These are phyloP conservation scores for Geosmithia putterillii DNA, from an alignment of 2,329 filamentous ascomycete species.

Conservation along the genomic window DNA sequence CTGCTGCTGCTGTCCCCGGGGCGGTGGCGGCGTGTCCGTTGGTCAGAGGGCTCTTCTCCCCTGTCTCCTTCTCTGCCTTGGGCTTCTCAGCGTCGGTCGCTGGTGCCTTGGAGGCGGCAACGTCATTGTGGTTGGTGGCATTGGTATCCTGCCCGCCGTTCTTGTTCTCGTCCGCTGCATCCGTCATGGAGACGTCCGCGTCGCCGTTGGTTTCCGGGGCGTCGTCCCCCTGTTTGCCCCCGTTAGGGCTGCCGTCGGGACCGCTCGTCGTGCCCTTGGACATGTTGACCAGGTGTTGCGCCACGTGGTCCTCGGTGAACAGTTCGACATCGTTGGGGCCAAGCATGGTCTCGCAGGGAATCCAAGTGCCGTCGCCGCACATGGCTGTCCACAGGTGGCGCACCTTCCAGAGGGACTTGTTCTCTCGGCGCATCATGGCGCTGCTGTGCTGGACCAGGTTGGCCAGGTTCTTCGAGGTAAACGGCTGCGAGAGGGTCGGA, in stretches of 20 bases:
- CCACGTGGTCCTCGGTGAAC: constrained; percentile 35
- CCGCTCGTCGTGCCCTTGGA: constrained; percentile 7
- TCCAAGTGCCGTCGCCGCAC: constrained; percentile 62
- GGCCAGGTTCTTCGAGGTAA: constrained; percentile 60
- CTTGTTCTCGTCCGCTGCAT: constrained; percentile 4
- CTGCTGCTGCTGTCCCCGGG: constrained; percentile 5
- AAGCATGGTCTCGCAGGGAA: constrained; percentile 46
- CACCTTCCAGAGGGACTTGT: constrained; percentile 58
- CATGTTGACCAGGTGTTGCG: constrained; percentile 19
- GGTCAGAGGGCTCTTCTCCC: neutral
- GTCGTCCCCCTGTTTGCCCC: neutral
- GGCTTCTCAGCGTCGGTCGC: neutral
- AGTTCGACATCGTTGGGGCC: constrained; percentile 42
- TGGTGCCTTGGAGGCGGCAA: neutral
- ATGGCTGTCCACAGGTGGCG: constrained; percentile 63
- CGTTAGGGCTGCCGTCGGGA: neutral
- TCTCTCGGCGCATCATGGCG: constrained; percentile 64
- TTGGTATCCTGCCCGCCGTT: neutral
- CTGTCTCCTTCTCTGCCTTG: neutral
- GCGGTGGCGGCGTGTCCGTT: constrained; percentile 10
- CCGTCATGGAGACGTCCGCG: constrained; percentile 10
- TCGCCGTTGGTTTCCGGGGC: constrained; percentile 3
- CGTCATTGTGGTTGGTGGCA: neutral
- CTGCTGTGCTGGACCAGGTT: constrained; percentile 59
- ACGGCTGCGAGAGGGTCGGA: constrained; percentile 62